Conservation (phyloP, 208 protist species). For the Strigomonas oncopelti region DNA sequence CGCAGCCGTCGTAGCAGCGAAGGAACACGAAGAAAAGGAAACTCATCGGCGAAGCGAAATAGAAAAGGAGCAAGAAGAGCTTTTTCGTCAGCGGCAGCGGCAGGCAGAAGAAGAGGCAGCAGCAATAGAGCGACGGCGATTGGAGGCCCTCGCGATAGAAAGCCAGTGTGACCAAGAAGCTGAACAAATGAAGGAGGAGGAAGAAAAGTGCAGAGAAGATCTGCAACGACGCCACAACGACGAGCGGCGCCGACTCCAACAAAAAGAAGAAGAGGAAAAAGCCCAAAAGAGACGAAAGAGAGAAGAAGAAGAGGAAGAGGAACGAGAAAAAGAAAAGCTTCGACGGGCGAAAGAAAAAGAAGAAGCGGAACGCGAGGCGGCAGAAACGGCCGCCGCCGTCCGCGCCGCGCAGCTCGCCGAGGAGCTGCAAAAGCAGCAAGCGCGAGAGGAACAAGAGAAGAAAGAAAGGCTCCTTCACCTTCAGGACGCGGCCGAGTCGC, state of each 20-base stretch:
- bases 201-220: too few relatives aligned
- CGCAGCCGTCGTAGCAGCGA: conserved; percentile 5
- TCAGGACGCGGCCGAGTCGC: too few relatives aligned
- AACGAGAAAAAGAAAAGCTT: conserved; percentile 8
- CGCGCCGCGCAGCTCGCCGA: background rate
- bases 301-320: conserved; percentile 7
- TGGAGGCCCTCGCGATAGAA: background rate
- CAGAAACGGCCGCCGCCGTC: background rate
- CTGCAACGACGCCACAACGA: too few relatives aligned
- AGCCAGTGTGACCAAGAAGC: background rate
- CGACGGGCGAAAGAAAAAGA: conserved; percentile 1
- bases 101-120: background rate
- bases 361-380: conserved; percentile 1
- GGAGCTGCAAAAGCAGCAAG: background rate
- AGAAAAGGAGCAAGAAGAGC: too few relatives aligned
- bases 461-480: too few relatives aligned
- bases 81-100: background rate
- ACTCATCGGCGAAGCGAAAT: too few relatives aligned
- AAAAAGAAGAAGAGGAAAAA: too few relatives aligned
- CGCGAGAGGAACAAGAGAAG: conserved; percentile 7
- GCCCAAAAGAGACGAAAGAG: conserved; percentile 2
- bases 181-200: too few relatives aligned
- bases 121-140: background rate
- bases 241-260: too few relatives aligned
- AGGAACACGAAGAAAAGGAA: conserved; percentile 7